Evolutionary conservation across 2,329 filamentous ascomycete genomes (phyloP).

Genomic region (Ilyonectria robusta): DNA sequence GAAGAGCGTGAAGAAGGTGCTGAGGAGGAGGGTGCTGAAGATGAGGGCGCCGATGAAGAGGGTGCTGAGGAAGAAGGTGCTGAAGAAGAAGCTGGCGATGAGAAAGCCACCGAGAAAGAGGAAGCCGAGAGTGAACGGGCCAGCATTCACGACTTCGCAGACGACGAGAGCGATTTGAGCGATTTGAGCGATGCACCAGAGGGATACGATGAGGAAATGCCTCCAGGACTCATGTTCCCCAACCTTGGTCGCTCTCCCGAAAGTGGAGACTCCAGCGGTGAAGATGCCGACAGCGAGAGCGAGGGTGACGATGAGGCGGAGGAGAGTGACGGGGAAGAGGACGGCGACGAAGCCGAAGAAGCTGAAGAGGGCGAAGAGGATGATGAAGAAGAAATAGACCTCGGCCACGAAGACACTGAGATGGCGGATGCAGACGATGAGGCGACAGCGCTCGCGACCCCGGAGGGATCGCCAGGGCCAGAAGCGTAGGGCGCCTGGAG

Average conservation of each 20-base stretch:
- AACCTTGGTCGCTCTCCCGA: conserved; percentile 55
- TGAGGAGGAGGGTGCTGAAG: conserved; percentile 40
- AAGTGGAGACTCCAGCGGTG: conserved; percentile 51
- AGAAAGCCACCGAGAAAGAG: conserved; percentile 47
- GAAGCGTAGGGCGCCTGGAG: conserved; percentile 14
- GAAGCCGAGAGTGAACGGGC: conserved; percentile 55
- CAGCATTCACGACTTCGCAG: conserved; percentile 75
- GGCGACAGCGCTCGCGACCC: conserved; percentile 18
- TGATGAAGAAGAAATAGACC: conserved; percentile 36
- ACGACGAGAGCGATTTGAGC: conserved; percentile 74
- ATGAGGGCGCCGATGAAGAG: conserved; percentile 49
- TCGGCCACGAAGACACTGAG: conserved; percentile 37
- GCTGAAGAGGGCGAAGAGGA: conserved; percentile 35
- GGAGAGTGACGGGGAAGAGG: conserved; percentile 40
- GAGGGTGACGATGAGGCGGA: conserved; percentile 52
- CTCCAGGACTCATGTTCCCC: conserved; percentile 67
- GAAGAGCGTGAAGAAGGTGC: conserved; percentile 48
- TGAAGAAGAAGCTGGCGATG: conserved; percentile 47
- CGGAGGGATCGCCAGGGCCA: conserved; percentile 14
- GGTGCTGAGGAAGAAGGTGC: conserved; percentile 47
- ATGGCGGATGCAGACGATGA: conserved; percentile 30
- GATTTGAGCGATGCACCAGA: conserved; percentile 72
- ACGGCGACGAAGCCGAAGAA: conserved; percentile 32
- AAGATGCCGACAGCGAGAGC: conserved; percentile 54
- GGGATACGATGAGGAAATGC: conserved; percentile 71